A percentile compares a stretch with the other conserved stretches of the same genome.
phyloP scores from a whole-genome alignment of 106 monocot species.

The Dioscorea alata region DNA sequence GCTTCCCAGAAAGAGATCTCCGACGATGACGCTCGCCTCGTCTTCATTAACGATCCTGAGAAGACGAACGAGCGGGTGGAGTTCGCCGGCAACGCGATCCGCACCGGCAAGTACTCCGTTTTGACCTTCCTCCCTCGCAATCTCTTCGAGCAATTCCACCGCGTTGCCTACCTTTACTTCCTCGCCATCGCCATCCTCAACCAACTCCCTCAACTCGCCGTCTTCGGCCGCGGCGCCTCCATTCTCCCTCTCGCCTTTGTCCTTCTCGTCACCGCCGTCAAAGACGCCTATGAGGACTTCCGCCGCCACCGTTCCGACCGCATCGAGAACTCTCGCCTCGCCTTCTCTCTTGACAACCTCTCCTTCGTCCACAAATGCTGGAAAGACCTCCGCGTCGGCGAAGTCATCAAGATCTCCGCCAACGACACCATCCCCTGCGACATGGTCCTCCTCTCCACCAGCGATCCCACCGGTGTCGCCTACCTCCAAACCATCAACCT shows the following conservation, averaged over 20 bases:
- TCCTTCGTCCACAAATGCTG: slow-evolving; percentile 48
- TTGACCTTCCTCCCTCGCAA: slow-evolving; percentile 89
- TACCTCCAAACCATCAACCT: slow-evolving; percentile 93
- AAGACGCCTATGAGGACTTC: slow-evolving; percentile 87
- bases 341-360: slow-evolving; percentile 19
- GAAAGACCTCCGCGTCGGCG: slow-evolving; percentile 66
- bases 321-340: slow-evolving; percentile 65
- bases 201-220: slow-evolving; percentile 92
- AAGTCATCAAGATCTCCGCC: slow-evolving; percentile 40
- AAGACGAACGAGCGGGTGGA: slow-evolving; percentile 31
- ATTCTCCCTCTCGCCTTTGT: slow-evolving; percentile 83
- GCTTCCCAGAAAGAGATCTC: slow-evolving; percentile 52
- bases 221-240: slow-evolving; percentile 76
- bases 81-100: slow-evolving; percentile 69
- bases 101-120: slow-evolving; percentile 83
- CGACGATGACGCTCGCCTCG: slow-evolving; percentile 74
- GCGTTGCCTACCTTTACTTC: slow-evolving; percentile 94
- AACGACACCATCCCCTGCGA: slow-evolving; percentile 80
- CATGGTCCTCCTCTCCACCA: slow-evolving; percentile 76
- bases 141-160: slow-evolving; percentile 97
- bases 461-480: slow-evolving; percentile 82
- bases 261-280: slow-evolving; percentile 79
- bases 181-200: slow-evolving; percentile 84
- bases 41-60: slow-evolving; percentile 46
- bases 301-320: slow-evolving; percentile 85